phyloP scores from a whole-genome alignment of 1,284 basidiomycete genomes.

The Ustilago shanxiensis region DNA sequence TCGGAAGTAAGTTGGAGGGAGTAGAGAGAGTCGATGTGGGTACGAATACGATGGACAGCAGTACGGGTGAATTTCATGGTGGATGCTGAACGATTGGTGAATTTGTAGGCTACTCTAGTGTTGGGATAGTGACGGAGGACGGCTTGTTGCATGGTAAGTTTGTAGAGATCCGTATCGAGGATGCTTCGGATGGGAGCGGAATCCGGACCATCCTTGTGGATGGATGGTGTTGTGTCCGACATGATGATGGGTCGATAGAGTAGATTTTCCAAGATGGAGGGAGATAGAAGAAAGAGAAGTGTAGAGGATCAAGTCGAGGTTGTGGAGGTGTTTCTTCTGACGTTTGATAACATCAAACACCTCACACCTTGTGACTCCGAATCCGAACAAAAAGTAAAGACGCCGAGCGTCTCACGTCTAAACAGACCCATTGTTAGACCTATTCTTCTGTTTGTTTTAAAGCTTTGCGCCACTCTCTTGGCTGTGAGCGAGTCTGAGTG shows the following conservation, averaged over 20 bases:
- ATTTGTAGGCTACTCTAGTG: slow-evolving; percentile 76
- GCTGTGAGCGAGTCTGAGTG: too few relatives aligned
- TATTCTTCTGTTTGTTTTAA: too few relatives aligned
- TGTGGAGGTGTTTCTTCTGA: too few relatives aligned
- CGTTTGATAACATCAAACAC: too few relatives aligned
- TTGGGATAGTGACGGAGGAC: slow-evolving; percentile 84
- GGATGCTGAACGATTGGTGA: slow-evolving; percentile 82
- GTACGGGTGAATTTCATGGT: slow-evolving; percentile 79
- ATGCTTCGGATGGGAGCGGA: slow-evolving; percentile 74
- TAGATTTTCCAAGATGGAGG: too few relatives aligned
- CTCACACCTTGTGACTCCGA: too few relatives aligned
- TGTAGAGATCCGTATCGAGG: slow-evolving; percentile 96
- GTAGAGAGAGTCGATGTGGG: slow-evolving; percentile 75
- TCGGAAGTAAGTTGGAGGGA: slow-evolving; percentile 76
- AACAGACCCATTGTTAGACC: too few relatives aligned
- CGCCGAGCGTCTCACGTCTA: too few relatives aligned
- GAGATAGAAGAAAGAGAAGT: not conserved
- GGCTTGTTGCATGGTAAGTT: slow-evolving; percentile 98
- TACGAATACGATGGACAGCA: slow-evolving; percentile 78
- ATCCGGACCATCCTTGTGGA: slow-evolving; percentile 24
- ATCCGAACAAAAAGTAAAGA: too few relatives aligned
- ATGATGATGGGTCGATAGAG: too few relatives aligned
- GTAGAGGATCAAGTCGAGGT: not conserved
- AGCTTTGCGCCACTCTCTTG: too few relatives aligned
- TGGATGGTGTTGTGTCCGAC: not conserved